Evolutionary conservation across 2,329 filamentous ascomycete species (phyloP).

Genomic region (Septoria petroselini): DNA sequence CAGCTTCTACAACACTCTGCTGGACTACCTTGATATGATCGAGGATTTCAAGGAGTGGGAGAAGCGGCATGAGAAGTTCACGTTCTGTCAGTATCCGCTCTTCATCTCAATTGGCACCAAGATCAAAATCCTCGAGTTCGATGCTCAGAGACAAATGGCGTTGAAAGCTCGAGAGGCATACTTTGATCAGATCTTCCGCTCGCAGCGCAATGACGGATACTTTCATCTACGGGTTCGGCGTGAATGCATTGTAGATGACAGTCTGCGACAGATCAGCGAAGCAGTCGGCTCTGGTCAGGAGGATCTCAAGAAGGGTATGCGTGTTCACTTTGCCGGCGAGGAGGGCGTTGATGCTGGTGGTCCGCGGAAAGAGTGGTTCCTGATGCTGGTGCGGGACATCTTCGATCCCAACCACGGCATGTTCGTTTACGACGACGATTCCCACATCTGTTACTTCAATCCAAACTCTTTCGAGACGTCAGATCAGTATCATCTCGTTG

Average conservation of each 20-base stretch:
- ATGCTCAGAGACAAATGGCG: slow-evolving; percentile 85
- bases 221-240: slow-evolving; percentile 73
- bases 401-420: slow-evolving; percentile 91
- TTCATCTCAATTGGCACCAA: slow-evolving; percentile 90
- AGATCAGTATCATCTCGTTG: slow-evolving; percentile 87
- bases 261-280: slow-evolving; percentile 77
- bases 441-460: slow-evolving; percentile 89
- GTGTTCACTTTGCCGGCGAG: slow-evolving; percentile 81
- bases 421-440: slow-evolving; percentile 89
- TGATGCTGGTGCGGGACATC: slow-evolving; percentile 80
- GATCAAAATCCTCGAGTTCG: slow-evolving; percentile 83
- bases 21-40: slow-evolving; percentile 83
- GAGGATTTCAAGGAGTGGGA: slow-evolving; percentile 89
- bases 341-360: slow-evolving; percentile 90
- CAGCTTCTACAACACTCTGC: slow-evolving; percentile 81
- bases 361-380: slow-evolving; percentile 89
- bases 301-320: slow-evolving; percentile 85
- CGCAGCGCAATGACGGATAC: slow-evolving; percentile 65
- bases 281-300: slow-evolving; percentile 76
- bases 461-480: slow-evolving; percentile 84
- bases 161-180: slow-evolving; percentile 84
- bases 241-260: slow-evolving; percentile 86
- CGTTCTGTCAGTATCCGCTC: slow-evolving; percentile 90
- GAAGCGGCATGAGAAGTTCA: slow-evolving; percentile 67
- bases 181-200: slow-evolving; percentile 80